These are phyloP conservation scores for Leptographium radiaticola DNA, from an alignment of 2,329 filamentous ascomycete species.

Conservation along the genomic window DNA sequence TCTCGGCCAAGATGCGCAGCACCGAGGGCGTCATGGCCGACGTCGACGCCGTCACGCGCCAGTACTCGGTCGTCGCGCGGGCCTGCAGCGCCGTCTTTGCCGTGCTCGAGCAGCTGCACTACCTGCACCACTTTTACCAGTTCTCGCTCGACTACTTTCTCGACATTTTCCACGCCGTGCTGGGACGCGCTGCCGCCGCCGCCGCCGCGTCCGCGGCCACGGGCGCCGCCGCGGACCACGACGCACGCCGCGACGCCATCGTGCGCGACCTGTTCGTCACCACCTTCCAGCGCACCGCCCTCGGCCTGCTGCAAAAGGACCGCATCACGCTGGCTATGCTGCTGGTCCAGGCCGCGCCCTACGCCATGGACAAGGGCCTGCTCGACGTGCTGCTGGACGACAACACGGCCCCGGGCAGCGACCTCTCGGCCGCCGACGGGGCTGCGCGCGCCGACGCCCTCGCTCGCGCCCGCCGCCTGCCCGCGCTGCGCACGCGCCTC, in stretches of 20 bases:
- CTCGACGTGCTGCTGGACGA: slow-evolving; percentile 80
- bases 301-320: slow-evolving; percentile 86
- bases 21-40: slow-evolving; percentile 98
- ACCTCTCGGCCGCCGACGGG: slow-evolving; percentile 42
- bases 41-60: slow-evolving; percentile 86
- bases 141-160: slow-evolving; percentile 98
- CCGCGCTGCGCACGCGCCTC: slow-evolving; percentile 60
- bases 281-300: slow-evolving; percentile 83
- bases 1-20: slow-evolving; percentile 89
- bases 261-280: slow-evolving; percentile 84
- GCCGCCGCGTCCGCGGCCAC: slow-evolving; percentile 36
- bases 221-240: slow-evolving; percentile 53
- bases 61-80: slow-evolving; percentile 85
- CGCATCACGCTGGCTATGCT: slow-evolving; percentile 90
- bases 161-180: slow-evolving; percentile 89
- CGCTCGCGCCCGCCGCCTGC: slow-evolving; percentile 52
- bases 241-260: slow-evolving; percentile 74
- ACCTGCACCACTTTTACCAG: slow-evolving; percentile 98
- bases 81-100: slow-evolving; percentile 97
- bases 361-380: slow-evolving; percentile 81
- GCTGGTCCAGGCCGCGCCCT: slow-evolving; percentile 88
- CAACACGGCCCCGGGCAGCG: slow-evolving; percentile 53
- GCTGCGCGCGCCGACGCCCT: slow-evolving; percentile 53
- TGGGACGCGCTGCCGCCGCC: slow-evolving; percentile 57
- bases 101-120: slow-evolving; percentile 90